phyloP scores from a whole-genome alignment of 768 basidiomycete species.

The Cystobasidium tubakii region DNA sequence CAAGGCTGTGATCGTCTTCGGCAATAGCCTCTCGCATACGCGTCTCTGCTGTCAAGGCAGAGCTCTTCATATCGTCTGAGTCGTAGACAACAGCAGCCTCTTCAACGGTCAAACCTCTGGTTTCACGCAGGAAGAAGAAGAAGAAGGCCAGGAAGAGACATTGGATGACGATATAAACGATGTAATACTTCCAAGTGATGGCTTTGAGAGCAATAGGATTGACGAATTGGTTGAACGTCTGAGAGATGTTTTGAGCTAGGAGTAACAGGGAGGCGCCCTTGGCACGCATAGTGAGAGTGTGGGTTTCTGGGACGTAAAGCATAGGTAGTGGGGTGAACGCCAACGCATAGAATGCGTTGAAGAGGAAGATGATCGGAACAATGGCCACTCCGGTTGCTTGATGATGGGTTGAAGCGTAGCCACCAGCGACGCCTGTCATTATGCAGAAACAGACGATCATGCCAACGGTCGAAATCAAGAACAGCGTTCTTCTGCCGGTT shows the following conservation, averaged over 20 bases:
- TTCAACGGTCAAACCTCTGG: conserved; percentile 43
- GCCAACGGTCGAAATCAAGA: conserved; percentile 44
- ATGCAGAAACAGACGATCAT: conserved; percentile 42
- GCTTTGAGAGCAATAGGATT: conserved; percentile 49
- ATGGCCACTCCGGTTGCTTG: conserved; percentile 41
- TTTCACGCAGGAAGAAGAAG: conserved; percentile 63
- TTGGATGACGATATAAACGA: conserved; percentile 56
- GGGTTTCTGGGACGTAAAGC: conserved; percentile 23
- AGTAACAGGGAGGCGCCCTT: conserved; percentile 55
- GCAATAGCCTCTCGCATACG: conserved; percentile 11
- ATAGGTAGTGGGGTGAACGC: conserved; percentile 16
- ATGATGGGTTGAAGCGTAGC: conserved; percentile 42
- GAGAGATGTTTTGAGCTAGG: conserved; percentile 57
- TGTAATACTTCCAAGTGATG: conserved; percentile 17
- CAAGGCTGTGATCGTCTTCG: not conserved
- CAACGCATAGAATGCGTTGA: conserved; percentile 17
- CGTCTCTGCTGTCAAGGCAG: conserved; percentile 8
- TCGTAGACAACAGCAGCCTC: conserved; percentile 32
- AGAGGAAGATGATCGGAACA: conserved; percentile 48
- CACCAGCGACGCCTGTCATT: conserved; percentile 45
- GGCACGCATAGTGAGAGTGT: conserved; percentile 32
- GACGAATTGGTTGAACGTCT: conserved; percentile 64
- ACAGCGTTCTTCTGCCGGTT: conserved; percentile 46
- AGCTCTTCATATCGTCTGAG: conserved; percentile 18
- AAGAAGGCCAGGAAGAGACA: conserved; percentile 53